A percentile compares a stretch with the other conserved stretches of the same genome.
phyloP scores from a whole-genome alignment of 306 rosid genomes.

The Prosopis cineraria region DNA sequence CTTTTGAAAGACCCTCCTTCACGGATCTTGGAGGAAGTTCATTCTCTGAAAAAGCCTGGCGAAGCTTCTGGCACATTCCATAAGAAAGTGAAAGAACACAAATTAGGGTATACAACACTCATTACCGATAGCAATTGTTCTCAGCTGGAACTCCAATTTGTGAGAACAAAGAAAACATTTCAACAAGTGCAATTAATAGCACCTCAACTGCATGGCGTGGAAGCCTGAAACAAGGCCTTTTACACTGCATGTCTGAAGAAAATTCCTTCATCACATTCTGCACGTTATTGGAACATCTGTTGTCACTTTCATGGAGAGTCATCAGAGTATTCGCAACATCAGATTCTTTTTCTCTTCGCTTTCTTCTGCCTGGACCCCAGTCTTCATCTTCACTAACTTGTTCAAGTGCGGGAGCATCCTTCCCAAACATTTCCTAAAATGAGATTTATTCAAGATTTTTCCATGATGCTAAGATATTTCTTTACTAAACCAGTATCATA shows the following conservation, averaged over 20 bases:
- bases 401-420: conserved; percentile 67
- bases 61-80: conserved; percentile 69
- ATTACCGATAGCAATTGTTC: background rate
- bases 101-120: conserved; percentile 14
- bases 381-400: conserved; percentile 91
- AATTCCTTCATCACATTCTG: conserved; percentile 18
- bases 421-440: conserved; percentile 90
- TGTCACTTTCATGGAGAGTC: conserved; percentile 74
- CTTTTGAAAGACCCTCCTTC: conserved; percentile 71
- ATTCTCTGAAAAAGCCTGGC: conserved; percentile 75
- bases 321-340: conserved; percentile 85
- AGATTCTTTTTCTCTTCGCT: conserved; percentile 72
- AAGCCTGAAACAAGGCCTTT: conserved; percentile 66
- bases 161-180: conserved; percentile 16
- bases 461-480: background rate
- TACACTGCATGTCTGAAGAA: conserved; percentile 40
- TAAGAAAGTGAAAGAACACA: conserved; percentile 33
- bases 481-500: conserved; percentile 8
- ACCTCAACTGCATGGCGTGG: conserved; percentile 82
- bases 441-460: background rate
- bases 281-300: conserved; percentile 41
- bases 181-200: conserved; percentile 28
- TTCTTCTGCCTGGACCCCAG: conserved; percentile 87
- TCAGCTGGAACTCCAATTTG: conserved; percentile 11
- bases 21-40: conserved; percentile 85